Evolutionary conservation across 2,329 filamentous ascomycete genomes (phyloP).

Genomic region (Claviceps sorghi): DNA sequence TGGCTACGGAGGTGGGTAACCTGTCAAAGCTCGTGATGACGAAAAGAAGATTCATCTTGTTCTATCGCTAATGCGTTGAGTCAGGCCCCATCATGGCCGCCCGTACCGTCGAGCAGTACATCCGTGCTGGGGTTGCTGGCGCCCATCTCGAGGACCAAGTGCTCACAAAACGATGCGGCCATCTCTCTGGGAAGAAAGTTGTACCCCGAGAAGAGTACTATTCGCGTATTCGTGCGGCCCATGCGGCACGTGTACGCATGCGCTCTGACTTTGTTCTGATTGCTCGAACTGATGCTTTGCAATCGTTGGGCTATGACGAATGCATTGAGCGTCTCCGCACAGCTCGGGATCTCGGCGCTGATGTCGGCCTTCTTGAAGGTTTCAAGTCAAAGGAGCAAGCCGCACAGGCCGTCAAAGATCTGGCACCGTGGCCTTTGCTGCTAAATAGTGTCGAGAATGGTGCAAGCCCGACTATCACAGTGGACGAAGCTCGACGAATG

Average conservation of each 20-base stretch:
- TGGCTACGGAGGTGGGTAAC: slow-evolving; percentile 34
- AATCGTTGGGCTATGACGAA: slow-evolving; percentile 41
- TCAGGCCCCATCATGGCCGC: slow-evolving; percentile 34
- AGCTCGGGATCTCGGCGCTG: slow-evolving; percentile 40
- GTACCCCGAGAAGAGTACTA: slow-evolving; percentile 37
- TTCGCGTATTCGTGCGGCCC: slow-evolving; percentile 41
- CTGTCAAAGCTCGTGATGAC: background rate
- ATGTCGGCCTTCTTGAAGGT: slow-evolving; percentile 46
- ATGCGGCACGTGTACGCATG: slow-evolving; percentile 30
- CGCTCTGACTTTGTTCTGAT: slow-evolving; percentile 48
- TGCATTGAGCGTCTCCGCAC: slow-evolving; percentile 34
- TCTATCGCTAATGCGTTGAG: background rate
- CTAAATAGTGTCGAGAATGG: slow-evolving; percentile 45
- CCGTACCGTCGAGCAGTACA: slow-evolving; percentile 37
- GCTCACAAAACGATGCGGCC: slow-evolving; percentile 50
- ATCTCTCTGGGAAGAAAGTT: slow-evolving; percentile 45
- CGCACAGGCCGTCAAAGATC: slow-evolving; percentile 27
- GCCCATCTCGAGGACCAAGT: slow-evolving; percentile 51
- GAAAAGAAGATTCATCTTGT: background rate
- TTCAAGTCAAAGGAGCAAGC: slow-evolving; percentile 37
- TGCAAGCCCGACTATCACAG: slow-evolving; percentile 37
- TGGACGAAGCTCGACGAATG: slow-evolving; percentile 36
- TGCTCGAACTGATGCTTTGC: slow-evolving; percentile 47
- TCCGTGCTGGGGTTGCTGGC: slow-evolving; percentile 40
- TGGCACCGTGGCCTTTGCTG: slow-evolving; percentile 35